Base-by-base conservation (phyloP, 169 alveolate species). In the Eimeria sp. region DNA sequence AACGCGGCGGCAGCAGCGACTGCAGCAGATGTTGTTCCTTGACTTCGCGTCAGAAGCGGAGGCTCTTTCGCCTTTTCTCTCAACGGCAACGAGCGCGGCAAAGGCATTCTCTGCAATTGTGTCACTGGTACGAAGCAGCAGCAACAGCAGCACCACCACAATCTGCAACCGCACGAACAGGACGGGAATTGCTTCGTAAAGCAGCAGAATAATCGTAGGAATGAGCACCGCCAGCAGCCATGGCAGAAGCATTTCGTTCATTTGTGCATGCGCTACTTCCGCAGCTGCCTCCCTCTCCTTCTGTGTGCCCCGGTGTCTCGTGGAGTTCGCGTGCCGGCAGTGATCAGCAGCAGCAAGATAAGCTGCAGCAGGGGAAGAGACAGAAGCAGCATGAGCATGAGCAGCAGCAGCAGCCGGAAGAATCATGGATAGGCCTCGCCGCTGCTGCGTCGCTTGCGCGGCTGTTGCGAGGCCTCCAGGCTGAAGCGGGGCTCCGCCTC, bases 211-310 rank as follows among this genome's bases (percentile, higher is more conserved):
- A 54, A 54, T 54, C 61, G 16, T 7, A 13, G 4, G 78, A 13
- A 67, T 20, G 61, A 73, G 84, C 84, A 40, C n/a, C 84, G 34
- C n/a, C 47, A 40, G 84, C 84, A 73, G 30, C 27, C 7, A 67
- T 10, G 43, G 45, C 58, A 25, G 67, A 25, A 47, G 16, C 47
- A 45, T 20, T 80, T 45, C 9, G 25, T 80, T 43, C 49, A 25
- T 61, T 30, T 30, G 61, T 30, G 34, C 20, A 45, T 63, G 73
- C 45, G 49, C 45, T 84, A 9, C 11, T 2, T 34, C 40, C 40
- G 86, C 95, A 89, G 95, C 88, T 89, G 76, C 95, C 95, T 20
- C 89, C 95, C 5, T 70, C 95, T 43, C 88, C 87, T 18, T n/a
- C 87, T 20, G 87, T 89, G 34, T 89, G 76, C 58, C 47, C 89